Evolutionary conservation across 805 yeast genomes (phyloP).

Genomic region (Yueomyces sp.): DNA sequence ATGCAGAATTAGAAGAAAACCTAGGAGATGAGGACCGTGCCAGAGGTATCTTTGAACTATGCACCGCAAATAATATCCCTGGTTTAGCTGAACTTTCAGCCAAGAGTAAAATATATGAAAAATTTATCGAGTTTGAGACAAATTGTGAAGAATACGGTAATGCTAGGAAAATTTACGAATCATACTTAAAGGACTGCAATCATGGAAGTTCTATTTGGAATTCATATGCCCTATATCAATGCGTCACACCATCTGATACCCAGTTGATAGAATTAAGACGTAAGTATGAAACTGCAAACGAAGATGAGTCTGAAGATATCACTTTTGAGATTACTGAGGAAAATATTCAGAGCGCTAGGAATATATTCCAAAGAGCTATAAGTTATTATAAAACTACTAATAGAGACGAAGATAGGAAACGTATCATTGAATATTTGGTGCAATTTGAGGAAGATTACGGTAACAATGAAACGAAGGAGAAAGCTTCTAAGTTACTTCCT

Average conservation of each 20-base stretch:
- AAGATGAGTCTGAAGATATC: slow-evolving; percentile 33
- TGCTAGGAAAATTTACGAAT: slow-evolving; percentile 40
- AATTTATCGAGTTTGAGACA: slow-evolving; percentile 44
- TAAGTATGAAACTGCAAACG: slow-evolving; percentile 25
- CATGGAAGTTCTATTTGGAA: slow-evolving; percentile 39
- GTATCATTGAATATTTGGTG: slow-evolving; percentile 46
- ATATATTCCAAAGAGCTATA: slow-evolving; percentile 43
- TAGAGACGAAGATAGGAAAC: slow-evolving; percentile 32
- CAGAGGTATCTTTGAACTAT: slow-evolving; percentile 47
- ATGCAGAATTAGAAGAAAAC: slow-evolving; percentile 52
- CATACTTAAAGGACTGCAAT: slow-evolving; percentile 23
- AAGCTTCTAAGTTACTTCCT: slow-evolving; percentile 40
- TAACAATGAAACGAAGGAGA: slow-evolving; percentile 21
- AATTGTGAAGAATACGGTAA: slow-evolving; percentile 44
- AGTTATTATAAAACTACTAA: slow-evolving; percentile 26
- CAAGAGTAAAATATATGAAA: slow-evolving; percentile 19
- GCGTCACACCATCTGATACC: slow-evolving; percentile 43
- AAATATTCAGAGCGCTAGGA: slow-evolving; percentile 39
- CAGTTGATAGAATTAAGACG: slow-evolving; percentile 8
- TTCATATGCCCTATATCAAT: slow-evolving; percentile 57
- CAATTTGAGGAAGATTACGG: slow-evolving; percentile 60
- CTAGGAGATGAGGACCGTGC: slow-evolving; percentile 60
- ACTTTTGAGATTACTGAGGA: slow-evolving; percentile 21
- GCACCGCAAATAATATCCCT: slow-evolving; percentile 20
- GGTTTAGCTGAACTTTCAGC: slow-evolving; percentile 4